Conservation (phyloP, 495 filamentous ascomycete genomes). For the Aspergillus biplanus region DNA sequence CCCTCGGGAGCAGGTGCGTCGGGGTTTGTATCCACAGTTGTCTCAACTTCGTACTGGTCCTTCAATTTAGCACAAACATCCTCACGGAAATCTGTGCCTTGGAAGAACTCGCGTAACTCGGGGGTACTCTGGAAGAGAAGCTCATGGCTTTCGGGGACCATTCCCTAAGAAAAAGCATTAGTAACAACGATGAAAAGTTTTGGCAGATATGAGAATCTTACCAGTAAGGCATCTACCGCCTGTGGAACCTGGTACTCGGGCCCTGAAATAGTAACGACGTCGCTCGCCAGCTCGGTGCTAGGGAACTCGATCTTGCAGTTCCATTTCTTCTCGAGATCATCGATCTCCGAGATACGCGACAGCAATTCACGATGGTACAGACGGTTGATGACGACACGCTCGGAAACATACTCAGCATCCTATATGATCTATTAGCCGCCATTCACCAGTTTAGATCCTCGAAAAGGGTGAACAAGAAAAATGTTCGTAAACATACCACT, state of each 20-base stretch:
- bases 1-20: conserved; percentile 39
- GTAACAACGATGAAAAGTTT: conserved; percentile 29
- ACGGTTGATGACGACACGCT: conserved; percentile 90
- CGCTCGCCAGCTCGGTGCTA: conserved; percentile 94
- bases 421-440: conserved; percentile 32
- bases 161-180: conserved; percentile 57
- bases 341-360: conserved; percentile 81
- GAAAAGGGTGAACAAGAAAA: neutral
- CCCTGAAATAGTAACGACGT: conserved; percentile 91
- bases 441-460: neutral
- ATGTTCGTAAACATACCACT: conserved; percentile 58
- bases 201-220: conserved; percentile 28
- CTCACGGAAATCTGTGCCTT: conserved; percentile 72
- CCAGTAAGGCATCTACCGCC: conserved; percentile 91
- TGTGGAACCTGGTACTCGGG: conserved; percentile 97
- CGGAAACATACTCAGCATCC: conserved; percentile 94
- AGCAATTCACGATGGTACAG: conserved; percentile 94
- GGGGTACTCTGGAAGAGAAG: conserved; percentile 76
- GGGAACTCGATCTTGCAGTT: conserved; percentile 98
- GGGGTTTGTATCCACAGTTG: conserved; percentile 62
- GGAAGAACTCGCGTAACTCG: conserved; percentile 75
- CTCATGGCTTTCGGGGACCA: conserved; percentile 96
- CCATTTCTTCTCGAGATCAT: conserved; percentile 96
- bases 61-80: conserved; percentile 84
- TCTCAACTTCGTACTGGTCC: conserved; percentile 86